Evolutionary conservation across 768 basidiomycete species (phyloP).

Genomic region (Russula abietina): DNA sequence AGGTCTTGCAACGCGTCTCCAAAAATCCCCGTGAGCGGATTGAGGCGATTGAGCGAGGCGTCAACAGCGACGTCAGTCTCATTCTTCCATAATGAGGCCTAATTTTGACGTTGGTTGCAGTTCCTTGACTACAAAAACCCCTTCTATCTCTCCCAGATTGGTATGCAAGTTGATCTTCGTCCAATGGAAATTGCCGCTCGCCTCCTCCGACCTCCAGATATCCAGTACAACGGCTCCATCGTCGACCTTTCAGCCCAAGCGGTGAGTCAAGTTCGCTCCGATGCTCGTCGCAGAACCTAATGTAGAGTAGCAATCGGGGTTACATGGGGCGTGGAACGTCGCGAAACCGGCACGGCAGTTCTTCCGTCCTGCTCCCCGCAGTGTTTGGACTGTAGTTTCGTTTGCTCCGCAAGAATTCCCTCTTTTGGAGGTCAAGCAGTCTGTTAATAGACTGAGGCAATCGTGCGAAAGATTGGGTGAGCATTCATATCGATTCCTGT

Average conservation of each 20-base stretch:
- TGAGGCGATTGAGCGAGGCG: slow-evolving; percentile 15
- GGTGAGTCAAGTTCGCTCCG: background rate
- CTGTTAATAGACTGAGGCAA: background rate
- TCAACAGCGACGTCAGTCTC: slow-evolving; percentile 16
- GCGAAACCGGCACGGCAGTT: slow-evolving; percentile 19
- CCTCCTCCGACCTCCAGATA: slow-evolving; percentile 16
- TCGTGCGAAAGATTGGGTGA: slow-evolving; percentile 18
- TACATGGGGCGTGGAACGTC: slow-evolving; percentile 22
- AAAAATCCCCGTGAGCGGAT: slow-evolving; percentile 18
- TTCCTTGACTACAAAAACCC: slow-evolving; percentile 24
- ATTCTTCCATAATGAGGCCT: background rate
- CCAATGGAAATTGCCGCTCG: slow-evolving; percentile 18
- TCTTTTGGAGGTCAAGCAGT: background rate
- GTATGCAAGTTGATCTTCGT: slow-evolving; percentile 16
- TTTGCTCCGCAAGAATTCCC: slow-evolving; percentile 15
- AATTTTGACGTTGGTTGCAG: slow-evolving; percentile 1
- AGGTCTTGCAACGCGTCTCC: slow-evolving; percentile 17
- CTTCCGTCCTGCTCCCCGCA: slow-evolving; percentile 8
- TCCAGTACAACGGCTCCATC: slow-evolving; percentile 14
- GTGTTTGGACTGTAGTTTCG: slow-evolving; percentile 18
- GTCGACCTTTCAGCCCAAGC: slow-evolving; percentile 8
- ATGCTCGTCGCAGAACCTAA: background rate
- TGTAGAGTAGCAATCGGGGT: slow-evolving; percentile 1
- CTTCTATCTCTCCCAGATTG: slow-evolving; percentile 18
- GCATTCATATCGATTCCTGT: background rate